Conservation (phyloP, 805 yeast species). For the Danielozyma ontarioensis region DNA sequence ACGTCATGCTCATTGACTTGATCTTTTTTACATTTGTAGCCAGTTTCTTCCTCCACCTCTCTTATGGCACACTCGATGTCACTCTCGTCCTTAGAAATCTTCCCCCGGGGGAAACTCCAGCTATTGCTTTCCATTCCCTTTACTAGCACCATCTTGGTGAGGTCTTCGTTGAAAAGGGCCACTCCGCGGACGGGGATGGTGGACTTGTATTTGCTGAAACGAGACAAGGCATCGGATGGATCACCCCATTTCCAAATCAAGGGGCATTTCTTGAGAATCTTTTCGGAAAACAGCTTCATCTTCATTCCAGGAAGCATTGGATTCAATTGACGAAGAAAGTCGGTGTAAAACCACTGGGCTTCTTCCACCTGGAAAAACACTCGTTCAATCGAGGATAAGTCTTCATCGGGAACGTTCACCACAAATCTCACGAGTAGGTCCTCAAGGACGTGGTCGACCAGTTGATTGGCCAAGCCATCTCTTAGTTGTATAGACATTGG, state of each 20-base stretch:
- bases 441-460: constrained; percentile 71
- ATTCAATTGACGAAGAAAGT: constrained; percentile 67
- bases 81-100: constrained; percentile 87
- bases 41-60: constrained; percentile 91
- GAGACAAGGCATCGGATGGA: constrained; percentile 70
- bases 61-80: constrained; percentile 88
- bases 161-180: constrained; percentile 67
- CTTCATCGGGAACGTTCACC: constrained; percentile 88
- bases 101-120: constrained; percentile 98
- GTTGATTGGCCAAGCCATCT: constrained; percentile 53
- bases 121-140: constrained; percentile 74
- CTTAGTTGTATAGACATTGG: constrained; percentile 60
- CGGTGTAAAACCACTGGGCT: constrained; percentile 97
- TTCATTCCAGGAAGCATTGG: constrained; percentile 73
- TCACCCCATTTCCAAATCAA: constrained; percentile 80
- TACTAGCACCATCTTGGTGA: constrained; percentile 72
- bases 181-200: constrained; percentile 96
- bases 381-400: constrained; percentile 65
- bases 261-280: constrained; percentile 65
- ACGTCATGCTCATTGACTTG: constrained; percentile 65
- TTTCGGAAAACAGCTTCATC: constrained; percentile 69
- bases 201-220: constrained; percentile 80
- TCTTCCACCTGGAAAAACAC: constrained; percentile 93
- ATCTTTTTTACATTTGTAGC: constrained; percentile 67
- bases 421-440: constrained; percentile 88